Percentiles rank a stretch among this genome's conserved stretches.
These are phyloP conservation scores for Trichophaea hybrida DNA, from an alignment of 2,329 filamentous ascomycete genomes.

Conservation along the genomic window DNA sequence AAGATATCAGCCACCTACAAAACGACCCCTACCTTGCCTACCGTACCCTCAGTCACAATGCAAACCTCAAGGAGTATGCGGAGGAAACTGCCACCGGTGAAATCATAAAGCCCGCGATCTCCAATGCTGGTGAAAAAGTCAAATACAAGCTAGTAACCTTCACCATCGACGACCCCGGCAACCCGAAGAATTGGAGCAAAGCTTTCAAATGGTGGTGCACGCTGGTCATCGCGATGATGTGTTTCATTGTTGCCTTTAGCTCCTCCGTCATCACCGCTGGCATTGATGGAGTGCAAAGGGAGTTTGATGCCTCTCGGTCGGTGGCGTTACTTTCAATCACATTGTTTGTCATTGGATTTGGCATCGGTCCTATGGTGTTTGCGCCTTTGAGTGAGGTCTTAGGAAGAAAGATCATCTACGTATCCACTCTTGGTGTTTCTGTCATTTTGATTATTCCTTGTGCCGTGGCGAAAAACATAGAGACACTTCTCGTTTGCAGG, in stretches of 20 bases:
- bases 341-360: constrained; percentile 69
- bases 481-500: constrained; percentile 60
- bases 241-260: constrained; percentile 57
- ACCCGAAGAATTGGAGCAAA: constrained; percentile 77
- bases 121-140: constrained; percentile 41
- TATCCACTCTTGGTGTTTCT: constrained; percentile 50
- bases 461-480: constrained; percentile 61
- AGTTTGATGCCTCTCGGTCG: constrained; percentile 56
- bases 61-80: constrained; percentile 53
- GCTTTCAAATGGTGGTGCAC: constrained; percentile 69
- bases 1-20: constrained; percentile 1
- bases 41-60: constrained; percentile 45
- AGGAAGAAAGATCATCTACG: constrained; percentile 58
- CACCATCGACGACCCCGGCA: constrained; percentile 53
- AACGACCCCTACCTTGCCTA: constrained; percentile 46
- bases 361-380: constrained; percentile 66
- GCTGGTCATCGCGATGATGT: constrained; percentile 65
- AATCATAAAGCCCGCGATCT: constrained; percentile 42
- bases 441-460: constrained; percentile 70
- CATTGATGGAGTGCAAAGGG: constrained; percentile 46
- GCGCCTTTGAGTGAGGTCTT: constrained; percentile 64
- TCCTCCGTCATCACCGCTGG: constrained; percentile 69
- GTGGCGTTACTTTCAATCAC: constrained; percentile 58
- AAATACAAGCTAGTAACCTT: constrained; percentile 57
- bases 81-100: constrained; percentile 47